A percentile compares a stretch with the other conserved stretches of the same genome.
phyloP scores from a whole-genome alignment of 345 rosid genomes.

The Murraya paniculata region DNA sequence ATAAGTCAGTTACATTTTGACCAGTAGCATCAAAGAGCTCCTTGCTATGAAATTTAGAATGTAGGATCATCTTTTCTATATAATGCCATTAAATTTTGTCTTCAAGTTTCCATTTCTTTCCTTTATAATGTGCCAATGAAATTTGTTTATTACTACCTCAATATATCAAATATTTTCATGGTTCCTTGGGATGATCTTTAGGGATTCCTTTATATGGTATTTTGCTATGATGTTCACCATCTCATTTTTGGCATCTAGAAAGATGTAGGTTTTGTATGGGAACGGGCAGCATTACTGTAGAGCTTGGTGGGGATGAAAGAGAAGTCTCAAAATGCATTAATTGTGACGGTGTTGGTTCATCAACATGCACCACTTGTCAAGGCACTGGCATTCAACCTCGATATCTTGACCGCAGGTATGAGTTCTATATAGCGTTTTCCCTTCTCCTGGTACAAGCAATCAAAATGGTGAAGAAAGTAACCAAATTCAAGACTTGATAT shows the following conservation, averaged over 20 bases:
- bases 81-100: too few species aligned
- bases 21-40: background rate
- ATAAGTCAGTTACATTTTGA: background rate
- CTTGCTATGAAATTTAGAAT: background rate
- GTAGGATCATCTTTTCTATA: background rate
- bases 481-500: background rate
- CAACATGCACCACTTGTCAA: slow-evolving; percentile 95
- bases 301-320: slow-evolving; percentile 74
- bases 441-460: background rate
- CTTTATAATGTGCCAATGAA: background rate
- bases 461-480: background rate
- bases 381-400: slow-evolving; percentile 96
- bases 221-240: background rate
- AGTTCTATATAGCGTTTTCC: background rate
- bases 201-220: background rate
- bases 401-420: slow-evolving; percentile 94
- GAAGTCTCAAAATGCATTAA: slow-evolving; percentile 80
- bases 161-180: background rate
- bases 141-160: background rate
- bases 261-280: slow-evolving; percentile 88
- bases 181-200: background rate
- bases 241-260: slow-evolving; percentile 41
- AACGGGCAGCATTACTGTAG: slow-evolving; percentile 59
- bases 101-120: too few species aligned
- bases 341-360: slow-evolving; percentile 79